Evolutionary conservation across 345 rosid genomes (phyloP).

Genomic region (Syzygium grande): DNA sequence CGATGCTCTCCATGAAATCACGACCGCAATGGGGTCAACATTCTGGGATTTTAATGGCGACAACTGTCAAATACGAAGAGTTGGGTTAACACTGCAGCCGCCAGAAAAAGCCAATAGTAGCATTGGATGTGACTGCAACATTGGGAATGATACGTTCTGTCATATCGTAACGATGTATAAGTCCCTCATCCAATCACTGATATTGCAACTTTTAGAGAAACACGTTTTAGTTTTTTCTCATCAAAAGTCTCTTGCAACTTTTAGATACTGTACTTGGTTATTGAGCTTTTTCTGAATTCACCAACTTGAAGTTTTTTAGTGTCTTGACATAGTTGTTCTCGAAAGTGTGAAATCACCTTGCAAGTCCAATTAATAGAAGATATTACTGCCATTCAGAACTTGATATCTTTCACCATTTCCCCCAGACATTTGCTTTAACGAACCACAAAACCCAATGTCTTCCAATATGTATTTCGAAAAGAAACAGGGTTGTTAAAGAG

Average conservation of each 20-base stretch:
- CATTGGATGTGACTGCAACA: slow-evolving; percentile 21
- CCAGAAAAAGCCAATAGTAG: slow-evolving; percentile 7
- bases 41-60: slow-evolving; percentile 42
- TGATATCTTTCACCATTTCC: neutral
- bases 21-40: slow-evolving; percentile 33
- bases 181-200: slow-evolving; percentile 2
- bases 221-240: neutral
- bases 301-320: neutral
- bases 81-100: slow-evolving; percentile 3
- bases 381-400: neutral
- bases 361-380: neutral
- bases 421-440: neutral
- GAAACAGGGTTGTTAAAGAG: neutral
- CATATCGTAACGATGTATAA: slow-evolving; percentile 24
- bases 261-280: neutral
- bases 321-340: neutral
- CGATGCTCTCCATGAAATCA: slow-evolving; percentile 40
- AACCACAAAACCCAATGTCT: neutral
- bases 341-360: neutral
- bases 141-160: slow-evolving; percentile 21
- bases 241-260: neutral
- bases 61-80: slow-evolving; percentile 19
- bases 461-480: neutral
- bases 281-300: neutral
- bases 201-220: neutral